Conservation (phyloP, 306 rosid species). For the Cicer chorassanicum region DNA sequence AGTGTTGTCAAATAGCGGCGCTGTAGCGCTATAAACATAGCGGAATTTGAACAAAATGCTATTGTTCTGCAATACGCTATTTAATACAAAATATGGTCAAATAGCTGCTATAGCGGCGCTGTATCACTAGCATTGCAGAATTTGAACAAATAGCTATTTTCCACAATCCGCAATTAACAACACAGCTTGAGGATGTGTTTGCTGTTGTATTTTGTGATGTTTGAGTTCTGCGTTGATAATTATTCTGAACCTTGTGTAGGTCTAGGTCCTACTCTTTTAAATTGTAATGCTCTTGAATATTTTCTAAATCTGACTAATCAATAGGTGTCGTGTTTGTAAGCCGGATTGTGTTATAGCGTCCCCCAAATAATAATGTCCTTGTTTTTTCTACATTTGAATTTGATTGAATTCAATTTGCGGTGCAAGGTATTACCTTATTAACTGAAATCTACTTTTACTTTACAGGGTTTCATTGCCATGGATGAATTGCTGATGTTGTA, state of each 20-base stretch:
- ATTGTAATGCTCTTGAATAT: background rate
- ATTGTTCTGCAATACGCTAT: too few species aligned
- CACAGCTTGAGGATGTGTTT: background rate
- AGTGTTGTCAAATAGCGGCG: too few species aligned
- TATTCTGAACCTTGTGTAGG: slow-evolving; percentile 19
- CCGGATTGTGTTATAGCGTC: background rate
- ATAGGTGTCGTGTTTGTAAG: background rate
- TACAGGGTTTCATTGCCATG: slow-evolving; percentile 41
- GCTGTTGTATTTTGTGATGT: background rate
- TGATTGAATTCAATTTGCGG: slow-evolving; percentile 24
- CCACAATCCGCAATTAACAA: too few species aligned
- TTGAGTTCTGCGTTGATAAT: slow-evolving; percentile 1
- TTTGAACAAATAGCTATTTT: too few species aligned
- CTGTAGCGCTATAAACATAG: too few species aligned
- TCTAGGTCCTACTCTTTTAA: slow-evolving; percentile 10
- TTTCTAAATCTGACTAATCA: slow-evolving; percentile 31
- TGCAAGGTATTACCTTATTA: slow-evolving; percentile 24
- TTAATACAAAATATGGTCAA: too few species aligned
- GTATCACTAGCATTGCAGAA: too few species aligned
- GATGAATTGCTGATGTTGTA: slow-evolving; percentile 37
- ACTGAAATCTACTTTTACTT: slow-evolving; percentile 29
- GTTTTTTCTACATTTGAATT: slow-evolving; percentile 35
- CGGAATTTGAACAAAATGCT: too few species aligned
- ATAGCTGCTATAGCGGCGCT: too few species aligned
- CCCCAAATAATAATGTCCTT: background rate